These are phyloP conservation scores for Colletotrichum ledebouriae DNA, from an alignment of 2,329 filamentous ascomycete species.

Conservation along the genomic window DNA sequence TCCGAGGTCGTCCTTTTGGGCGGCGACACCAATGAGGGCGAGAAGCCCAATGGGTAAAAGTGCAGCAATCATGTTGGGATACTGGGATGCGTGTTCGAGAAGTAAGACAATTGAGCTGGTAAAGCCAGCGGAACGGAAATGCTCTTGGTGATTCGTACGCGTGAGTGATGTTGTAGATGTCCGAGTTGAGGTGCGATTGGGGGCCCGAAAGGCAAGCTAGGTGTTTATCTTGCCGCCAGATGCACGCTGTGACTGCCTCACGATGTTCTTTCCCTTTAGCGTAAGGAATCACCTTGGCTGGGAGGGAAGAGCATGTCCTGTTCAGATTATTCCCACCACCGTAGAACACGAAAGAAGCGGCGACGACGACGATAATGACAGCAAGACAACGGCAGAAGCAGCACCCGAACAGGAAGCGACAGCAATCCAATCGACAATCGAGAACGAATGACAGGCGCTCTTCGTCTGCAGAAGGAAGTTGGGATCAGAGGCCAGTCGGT, in stretches of 20 bases:
- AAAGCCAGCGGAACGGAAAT: not conserved
- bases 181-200: too few species aligned
- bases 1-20: slow-evolving; percentile 53
- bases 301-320: too few species aligned
- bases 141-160: not conserved
- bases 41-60: not conserved
- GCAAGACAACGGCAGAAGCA: not conserved
- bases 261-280: not conserved
- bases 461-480: not conserved
- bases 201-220: too few species aligned
- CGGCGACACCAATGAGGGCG: slow-evolving; percentile 25
- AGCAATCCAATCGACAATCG: not conserved
- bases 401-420: not conserved
- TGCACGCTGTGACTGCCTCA: not conserved
- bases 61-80: slow-evolving; percentile 7
- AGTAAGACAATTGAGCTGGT: not conserved
- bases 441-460: not conserved
- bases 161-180: too few species aligned
- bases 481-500: not conserved
- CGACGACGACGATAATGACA: not conserved
- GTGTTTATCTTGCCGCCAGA: not conserved
- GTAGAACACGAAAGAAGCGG: too few species aligned
- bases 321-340: too few species aligned
- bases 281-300: not conserved
- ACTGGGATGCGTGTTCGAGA: not conserved